These are phyloP conservation scores for Clarireedia paspali DNA, from an alignment of 2,329 filamentous ascomycete species.

Conservation along the genomic window DNA sequence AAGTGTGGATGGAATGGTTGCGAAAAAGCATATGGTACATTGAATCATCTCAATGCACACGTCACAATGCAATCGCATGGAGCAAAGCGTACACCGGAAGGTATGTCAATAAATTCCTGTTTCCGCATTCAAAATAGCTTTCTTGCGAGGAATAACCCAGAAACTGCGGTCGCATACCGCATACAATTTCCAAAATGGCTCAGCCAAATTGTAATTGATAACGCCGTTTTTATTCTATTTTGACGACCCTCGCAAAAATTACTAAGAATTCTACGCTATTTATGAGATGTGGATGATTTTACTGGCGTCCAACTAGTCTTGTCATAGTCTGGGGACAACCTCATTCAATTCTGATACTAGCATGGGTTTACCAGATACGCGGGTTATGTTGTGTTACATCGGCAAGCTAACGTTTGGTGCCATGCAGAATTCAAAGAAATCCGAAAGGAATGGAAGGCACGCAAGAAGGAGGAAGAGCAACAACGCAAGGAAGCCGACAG, in stretches of 20 bases:
- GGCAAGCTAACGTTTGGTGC: conserved; percentile 21
- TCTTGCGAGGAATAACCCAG: too few species aligned
- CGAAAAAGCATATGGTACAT: conserved; percentile 95
- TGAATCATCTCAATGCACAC: conserved; percentile 96
- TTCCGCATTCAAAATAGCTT: neutral
- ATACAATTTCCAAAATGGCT: too few species aligned
- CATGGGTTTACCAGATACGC: conserved; percentile 31
- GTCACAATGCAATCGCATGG: conserved; percentile 99
- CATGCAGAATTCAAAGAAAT: conserved; percentile 88
- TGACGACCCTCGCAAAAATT: conserved; percentile 14
- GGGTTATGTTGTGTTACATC: conserved; percentile 27
- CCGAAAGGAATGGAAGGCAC: conserved; percentile 96
- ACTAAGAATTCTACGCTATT: conserved; percentile 12
- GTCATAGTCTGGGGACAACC: conserved; percentile 38
- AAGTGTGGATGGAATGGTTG: conserved; percentile 98
- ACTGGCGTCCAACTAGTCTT: conserved; percentile 40
- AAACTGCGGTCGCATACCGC: too few species aligned
- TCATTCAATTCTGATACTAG: conserved; percentile 33
- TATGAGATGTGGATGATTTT: conserved; percentile 19
- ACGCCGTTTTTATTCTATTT: conserved; percentile 10
- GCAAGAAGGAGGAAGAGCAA: conserved; percentile 97
- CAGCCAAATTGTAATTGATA: too few species aligned
- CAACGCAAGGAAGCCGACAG: conserved; percentile 87
- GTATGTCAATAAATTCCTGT: conserved; percentile 45
- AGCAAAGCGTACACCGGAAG: conserved; percentile 90